Percentiles rank a stretch among this genome's conserved stretches.
Conservation (phyloP, 768 basidiomycete genomes). For the Mycena belliarum region DNA sequence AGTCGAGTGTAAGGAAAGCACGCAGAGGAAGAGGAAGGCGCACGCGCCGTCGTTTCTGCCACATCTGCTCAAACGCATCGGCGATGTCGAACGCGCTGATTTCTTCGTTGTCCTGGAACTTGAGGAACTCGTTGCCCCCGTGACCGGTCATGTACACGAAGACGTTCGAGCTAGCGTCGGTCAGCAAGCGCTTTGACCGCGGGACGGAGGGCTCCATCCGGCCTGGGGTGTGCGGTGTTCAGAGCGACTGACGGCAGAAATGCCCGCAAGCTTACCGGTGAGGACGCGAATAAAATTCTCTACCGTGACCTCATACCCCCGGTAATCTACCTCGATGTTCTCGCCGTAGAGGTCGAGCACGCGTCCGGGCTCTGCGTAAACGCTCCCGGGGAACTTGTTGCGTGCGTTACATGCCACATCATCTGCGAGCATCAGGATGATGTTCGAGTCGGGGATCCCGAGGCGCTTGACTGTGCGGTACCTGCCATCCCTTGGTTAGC, state of each 20-base stretch:
- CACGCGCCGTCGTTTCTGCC: conserved; percentile 85
- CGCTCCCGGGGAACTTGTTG: conserved; percentile 89
- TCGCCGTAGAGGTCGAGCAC: conserved; percentile 92
- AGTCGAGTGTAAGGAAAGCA: not conserved
- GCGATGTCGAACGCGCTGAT: conserved; percentile 97
- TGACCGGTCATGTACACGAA: conserved; percentile 99
- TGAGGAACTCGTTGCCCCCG: conserved; percentile 97
- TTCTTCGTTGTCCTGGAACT: conserved; percentile 99
- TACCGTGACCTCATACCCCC: conserved; percentile 97
- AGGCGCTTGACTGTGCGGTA: conserved; percentile 98
- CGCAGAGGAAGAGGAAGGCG: not conserved
- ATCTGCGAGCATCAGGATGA: conserved; percentile 98
- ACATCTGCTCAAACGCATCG: conserved; percentile 98
- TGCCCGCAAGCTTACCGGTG: conserved; percentile 70
- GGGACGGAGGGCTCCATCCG: conserved; percentile 84
- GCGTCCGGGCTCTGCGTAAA: conserved; percentile 86
- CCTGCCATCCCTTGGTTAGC: conserved; percentile 45
- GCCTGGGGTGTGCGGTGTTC: conserved; percentile 51
- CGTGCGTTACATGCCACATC: conserved; percentile 93
- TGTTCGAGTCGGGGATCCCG: conserved; percentile 97
- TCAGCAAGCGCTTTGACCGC: conserved; percentile 87
- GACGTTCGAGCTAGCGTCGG: conserved; percentile 88
- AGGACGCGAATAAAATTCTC: conserved; percentile 92
- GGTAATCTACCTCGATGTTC: conserved; percentile 96
- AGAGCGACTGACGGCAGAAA: no score